Conservation (phyloP, 2,329 filamentous ascomycete species). For the Xylaria sp. region DNA sequence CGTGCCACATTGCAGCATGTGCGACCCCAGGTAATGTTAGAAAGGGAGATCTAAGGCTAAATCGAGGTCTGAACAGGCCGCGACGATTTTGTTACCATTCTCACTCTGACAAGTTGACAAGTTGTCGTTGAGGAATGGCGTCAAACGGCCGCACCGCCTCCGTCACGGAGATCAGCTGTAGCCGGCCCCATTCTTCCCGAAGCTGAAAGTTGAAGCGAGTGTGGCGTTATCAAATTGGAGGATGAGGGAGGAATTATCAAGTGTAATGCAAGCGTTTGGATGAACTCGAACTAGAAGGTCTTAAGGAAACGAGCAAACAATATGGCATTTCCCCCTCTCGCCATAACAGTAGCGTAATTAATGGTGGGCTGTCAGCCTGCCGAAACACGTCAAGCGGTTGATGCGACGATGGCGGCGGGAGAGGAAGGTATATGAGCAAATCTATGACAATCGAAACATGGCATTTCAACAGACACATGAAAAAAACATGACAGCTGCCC, state of each 20-base stretch:
- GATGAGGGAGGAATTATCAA: background rate
- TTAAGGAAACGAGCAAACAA: background rate
- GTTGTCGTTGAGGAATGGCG: background rate
- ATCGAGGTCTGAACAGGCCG: background rate
- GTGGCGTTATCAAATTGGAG: background rate
- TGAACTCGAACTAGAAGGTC: conserved; percentile 29
- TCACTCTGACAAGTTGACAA: no score
- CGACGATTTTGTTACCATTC: background rate
- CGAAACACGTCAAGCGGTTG: conserved; percentile 27
- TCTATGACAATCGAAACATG: conserved; percentile 14
- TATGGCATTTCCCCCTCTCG: conserved; percentile 2
- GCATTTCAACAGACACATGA: background rate
- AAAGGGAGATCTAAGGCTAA: background rate
- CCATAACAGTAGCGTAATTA: background rate
- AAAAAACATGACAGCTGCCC: background rate
- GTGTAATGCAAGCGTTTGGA: conserved; percentile 17
- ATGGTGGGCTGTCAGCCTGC: conserved; percentile 1
- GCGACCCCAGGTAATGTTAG: background rate
- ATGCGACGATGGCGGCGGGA: conserved; percentile 28
- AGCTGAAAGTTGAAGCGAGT: conserved; percentile 12
- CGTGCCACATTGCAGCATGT: conserved; percentile 8
- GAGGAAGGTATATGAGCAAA: conserved; percentile 25
- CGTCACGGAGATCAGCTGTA: conserved; percentile 17
- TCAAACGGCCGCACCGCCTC: conserved; percentile 23
- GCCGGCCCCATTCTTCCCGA: conserved; percentile 18